phyloP scores from a whole-genome alignment of 805 yeast genomes.

The Ogataea corticis region DNA sequence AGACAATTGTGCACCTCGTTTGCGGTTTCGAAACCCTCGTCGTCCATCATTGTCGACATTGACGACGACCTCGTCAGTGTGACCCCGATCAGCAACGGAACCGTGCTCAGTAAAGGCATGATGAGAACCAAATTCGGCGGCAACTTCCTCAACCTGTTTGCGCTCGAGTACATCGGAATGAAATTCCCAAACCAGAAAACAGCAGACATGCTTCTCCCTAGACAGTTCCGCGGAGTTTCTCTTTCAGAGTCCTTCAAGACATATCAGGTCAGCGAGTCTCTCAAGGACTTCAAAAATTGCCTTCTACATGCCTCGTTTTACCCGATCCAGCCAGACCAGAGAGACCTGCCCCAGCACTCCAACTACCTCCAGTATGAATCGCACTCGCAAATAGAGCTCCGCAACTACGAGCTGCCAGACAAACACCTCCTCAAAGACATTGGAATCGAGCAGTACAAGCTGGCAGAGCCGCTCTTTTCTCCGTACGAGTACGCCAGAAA shows the following conservation, averaged over 20 bases:
- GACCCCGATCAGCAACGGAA: conserved; percentile 78
- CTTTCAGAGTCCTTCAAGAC: conserved; percentile 40
- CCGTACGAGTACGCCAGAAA: conserved; percentile 50
- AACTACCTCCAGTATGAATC: conserved; percentile 36
- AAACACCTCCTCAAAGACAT: conserved; percentile 46
- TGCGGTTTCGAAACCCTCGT: conserved; percentile 69
- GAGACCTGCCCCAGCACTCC: conserved; percentile 32
- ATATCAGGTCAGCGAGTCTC: conserved; percentile 41
- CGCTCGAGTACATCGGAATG: conserved; percentile 46
- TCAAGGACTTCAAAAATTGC: conserved; percentile 49
- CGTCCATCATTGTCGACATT: conserved; percentile 77
- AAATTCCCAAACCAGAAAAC: conserved; percentile 33
- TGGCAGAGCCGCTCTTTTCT: conserved; percentile 70
- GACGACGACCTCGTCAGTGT: conserved; percentile 71
- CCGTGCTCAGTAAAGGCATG: conserved; percentile 63
- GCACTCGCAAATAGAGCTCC: conserved; percentile 38
- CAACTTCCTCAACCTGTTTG: conserved; percentile 72
- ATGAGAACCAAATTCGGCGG: conserved; percentile 78
- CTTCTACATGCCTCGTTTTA: conserved; percentile 28
- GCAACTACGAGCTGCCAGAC: conserved; percentile 61
- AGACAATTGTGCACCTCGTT: conserved; percentile 77
- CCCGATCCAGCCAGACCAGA: conserved; percentile 31
- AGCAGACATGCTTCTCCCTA: conserved; percentile 34
- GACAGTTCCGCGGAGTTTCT: conserved; percentile 28
- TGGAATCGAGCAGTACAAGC: conserved; percentile 51